Evolutionary conservation across 1,284 basidiomycete species (phyloP), one percentile per base, ranked within the genome.

Genomic region (Heterobasidion annosum): DNA sequence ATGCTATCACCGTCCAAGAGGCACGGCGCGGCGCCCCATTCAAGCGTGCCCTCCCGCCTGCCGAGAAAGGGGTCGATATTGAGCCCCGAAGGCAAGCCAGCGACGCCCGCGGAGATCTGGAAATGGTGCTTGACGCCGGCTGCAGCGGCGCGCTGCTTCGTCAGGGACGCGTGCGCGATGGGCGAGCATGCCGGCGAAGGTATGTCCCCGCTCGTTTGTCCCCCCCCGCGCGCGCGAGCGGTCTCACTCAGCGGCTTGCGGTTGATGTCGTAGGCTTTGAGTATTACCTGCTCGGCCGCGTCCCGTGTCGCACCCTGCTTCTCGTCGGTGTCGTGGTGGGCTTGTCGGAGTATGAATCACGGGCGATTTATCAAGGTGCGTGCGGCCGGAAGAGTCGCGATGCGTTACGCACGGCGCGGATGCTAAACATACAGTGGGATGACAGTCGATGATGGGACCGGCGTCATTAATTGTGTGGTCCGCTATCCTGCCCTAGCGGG

Each of bases 391-490:
- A 25, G 5, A 59, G 73, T 64, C 52, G 10, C 37, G 4, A 40
- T 40, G n/a, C 37, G 37, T 40, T 3, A n/a, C 8, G 12, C 10
- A 5, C 4, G 37, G 8, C 8, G 37, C 37, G n/a, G 10, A n/a
- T 40, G n/a, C 37, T 40, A n/a, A 40, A 40, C 56, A 45, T 3
- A 51, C 35, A 34, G 12, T 34, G 25, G 4, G 25, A 25, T 25
- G 25, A 25, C 57, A 85, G 85, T 90, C 54, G 88, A 90, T 62
- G 88, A 90, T 62, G 84, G 85, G 6, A 84, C 85, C 0, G 78
- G 70, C 19, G 79, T 85, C 2, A 74, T 89, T 34, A 85, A 89
- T 48, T 89, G 86, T 58, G 62, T 73, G 2, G 71, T 79, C 58
- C 69, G 68, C 3, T 71, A 74, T 56, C 59, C 63, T 50, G 56